These are phyloP conservation scores for Talaromyces trachyspermus DNA, from an alignment of 495 filamentous ascomycete genomes.

Conservation along the genomic window DNA sequence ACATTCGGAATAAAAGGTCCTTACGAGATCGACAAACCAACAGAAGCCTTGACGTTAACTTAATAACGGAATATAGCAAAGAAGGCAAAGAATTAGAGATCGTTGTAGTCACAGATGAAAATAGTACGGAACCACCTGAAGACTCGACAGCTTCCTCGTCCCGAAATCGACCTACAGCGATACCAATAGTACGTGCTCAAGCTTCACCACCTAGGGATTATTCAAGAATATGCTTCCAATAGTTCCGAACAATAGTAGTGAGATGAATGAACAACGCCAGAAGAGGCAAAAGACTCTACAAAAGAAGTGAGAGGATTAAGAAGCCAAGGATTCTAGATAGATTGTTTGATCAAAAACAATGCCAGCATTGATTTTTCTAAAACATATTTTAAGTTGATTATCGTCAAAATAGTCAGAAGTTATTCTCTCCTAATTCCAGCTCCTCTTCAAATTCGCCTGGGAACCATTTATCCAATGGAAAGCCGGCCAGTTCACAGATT, in stretches of 20 bases:
- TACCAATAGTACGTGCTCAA: neutral
- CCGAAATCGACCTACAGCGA: neutral
- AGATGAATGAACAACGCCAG: neutral
- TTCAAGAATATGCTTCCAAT: neutral
- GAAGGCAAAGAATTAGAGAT: neutral
- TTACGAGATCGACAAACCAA: neutral
- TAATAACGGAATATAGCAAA: neutral
- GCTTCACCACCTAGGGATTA: neutral
- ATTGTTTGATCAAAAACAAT: neutral
- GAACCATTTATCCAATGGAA: neutral
- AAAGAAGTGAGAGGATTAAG: neutral
- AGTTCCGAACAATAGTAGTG: neutral
- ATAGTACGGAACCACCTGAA: neutral
- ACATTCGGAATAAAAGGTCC: neutral
- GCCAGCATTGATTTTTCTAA: neutral
- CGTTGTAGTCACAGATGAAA: neutral
- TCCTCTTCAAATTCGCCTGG: neutral
- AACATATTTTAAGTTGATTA: neutral
- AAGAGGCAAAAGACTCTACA: neutral
- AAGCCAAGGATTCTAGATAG: neutral
- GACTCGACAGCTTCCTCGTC: neutral
- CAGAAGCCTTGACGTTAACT: neutral
- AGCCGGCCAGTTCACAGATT: neutral
- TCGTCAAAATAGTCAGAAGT: neutral
- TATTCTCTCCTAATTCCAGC: neutral